Evolutionary conservation across 208 protist genomes (phyloP).

Genomic region (Leishmania major): DNA sequence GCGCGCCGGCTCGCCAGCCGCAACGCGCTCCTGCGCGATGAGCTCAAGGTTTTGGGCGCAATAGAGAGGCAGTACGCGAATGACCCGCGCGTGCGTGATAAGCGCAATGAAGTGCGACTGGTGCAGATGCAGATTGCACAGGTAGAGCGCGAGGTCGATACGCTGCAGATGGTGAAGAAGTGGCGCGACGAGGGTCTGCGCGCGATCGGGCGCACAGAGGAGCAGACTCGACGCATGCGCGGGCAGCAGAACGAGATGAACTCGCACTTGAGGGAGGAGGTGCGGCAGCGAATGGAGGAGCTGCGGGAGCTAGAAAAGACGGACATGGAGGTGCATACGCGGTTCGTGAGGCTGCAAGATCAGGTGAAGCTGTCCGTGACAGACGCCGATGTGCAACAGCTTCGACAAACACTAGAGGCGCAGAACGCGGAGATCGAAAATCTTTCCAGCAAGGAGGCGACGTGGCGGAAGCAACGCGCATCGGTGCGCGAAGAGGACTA

Average conservation of each 20-base stretch:
- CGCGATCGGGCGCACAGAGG: conserved; percentile 51
- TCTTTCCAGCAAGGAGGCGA: conserved; percentile 21
- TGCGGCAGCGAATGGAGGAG: conserved; percentile 52
- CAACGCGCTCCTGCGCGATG: conserved; percentile 43
- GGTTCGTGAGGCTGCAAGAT: conserved; percentile 53
- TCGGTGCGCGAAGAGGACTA: conserved; percentile 43
- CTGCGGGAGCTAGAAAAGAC: conserved; percentile 46
- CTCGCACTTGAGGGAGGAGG: conserved; percentile 40
- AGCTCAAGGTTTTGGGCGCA: conserved; percentile 34
- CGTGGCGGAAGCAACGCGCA: conserved; percentile 40
- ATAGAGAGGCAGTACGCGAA: conserved; percentile 36
- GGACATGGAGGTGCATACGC: conserved; percentile 66
- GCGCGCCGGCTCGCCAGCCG: conserved; percentile 30
- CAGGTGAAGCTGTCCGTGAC: conserved; percentile 59
- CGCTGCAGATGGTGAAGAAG: conserved; percentile 56
- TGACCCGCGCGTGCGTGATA: conserved; percentile 64
- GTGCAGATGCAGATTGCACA: conserved; percentile 54
- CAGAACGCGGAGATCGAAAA: conserved; percentile 32
- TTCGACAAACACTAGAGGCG: conserved; percentile 34
- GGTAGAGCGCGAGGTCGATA: conserved; percentile 63
- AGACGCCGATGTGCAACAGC: conserved; percentile 46
- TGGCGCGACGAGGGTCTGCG: conserved; percentile 49
- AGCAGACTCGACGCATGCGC: conserved; percentile 38
- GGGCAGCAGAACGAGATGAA: conserved; percentile 54
- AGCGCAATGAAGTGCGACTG: conserved; percentile 62